Evolutionary conservation across 208 protist genomes (phyloP).

Genomic region (Angomonas ambiguus): DNA sequence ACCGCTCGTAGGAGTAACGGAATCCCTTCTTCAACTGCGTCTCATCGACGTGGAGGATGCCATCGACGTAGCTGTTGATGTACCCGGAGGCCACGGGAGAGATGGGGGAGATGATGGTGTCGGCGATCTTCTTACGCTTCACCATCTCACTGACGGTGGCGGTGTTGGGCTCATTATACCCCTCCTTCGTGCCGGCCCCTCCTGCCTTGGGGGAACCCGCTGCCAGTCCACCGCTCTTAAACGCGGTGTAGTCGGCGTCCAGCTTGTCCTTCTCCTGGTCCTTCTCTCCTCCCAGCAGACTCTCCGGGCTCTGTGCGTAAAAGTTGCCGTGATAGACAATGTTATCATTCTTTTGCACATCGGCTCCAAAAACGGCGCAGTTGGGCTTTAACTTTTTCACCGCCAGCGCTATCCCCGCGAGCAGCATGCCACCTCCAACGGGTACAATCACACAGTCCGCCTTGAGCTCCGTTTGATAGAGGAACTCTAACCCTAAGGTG

Average conservation of each 20-base stretch:
- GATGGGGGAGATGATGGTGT: conserved; percentile 15
- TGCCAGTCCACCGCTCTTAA: not conserved
- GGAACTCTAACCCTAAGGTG: conserved; percentile 85
- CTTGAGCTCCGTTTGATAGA: conserved; percentile 73
- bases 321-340: conserved; percentile 30
- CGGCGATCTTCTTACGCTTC: not conserved
- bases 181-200: not conserved
- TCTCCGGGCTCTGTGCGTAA: not conserved
- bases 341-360: conserved; percentile 37
- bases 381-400: conserved; percentile 88
- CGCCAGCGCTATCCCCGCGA: conserved; percentile 83
- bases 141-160: not conserved
- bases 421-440: conserved; percentile 83
- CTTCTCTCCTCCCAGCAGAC: not conserved
- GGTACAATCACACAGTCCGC: conserved; percentile 87
- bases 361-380: conserved; percentile 85
- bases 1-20: conserved; percentile 74
- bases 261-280: not conserved
- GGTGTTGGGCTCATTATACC: not conserved
- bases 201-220: too few species aligned
- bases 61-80: conserved; percentile 50
- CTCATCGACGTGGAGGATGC: conserved; percentile 51
- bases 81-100: conserved; percentile 20
- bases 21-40: conserved; percentile 55
- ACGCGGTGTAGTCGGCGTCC: not conserved